Conservation (phyloP, 2,329 filamentous ascomycete genomes). For the Colletotrichum camelliae region DNA sequence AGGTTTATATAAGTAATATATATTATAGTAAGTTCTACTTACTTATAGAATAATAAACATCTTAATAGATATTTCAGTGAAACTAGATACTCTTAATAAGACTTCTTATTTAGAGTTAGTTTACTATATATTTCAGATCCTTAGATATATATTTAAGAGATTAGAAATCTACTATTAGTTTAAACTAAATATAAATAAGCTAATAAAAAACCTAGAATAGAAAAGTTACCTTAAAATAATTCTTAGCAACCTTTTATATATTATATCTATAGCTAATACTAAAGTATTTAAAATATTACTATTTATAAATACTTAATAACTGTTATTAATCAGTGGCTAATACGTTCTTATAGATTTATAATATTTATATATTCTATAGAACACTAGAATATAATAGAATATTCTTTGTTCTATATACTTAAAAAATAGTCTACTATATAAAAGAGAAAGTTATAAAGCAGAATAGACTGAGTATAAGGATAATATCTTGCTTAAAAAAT, state of each 20-base stretch:
- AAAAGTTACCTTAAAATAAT: background rate
- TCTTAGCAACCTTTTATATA: background rate
- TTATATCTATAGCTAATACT: background rate
- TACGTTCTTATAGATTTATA: background rate
- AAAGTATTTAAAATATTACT: background rate
- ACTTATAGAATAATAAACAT: background rate
- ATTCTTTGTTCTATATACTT: background rate
- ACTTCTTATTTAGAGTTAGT: background rate
- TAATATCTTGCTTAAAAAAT: background rate
- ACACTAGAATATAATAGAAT: background rate
- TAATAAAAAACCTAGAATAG: background rate
- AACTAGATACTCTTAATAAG: background rate
- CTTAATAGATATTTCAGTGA: background rate
- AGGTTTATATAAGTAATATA: background rate
- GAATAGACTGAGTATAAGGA: background rate
- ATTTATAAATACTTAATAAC: background rate
- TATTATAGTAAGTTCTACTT: background rate
- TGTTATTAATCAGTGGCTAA: background rate
- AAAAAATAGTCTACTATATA: background rate
- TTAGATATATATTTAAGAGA: background rate
- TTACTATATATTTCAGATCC: background rate
- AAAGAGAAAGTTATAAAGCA: background rate
- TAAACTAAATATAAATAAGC: background rate
- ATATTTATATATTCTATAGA: background rate
- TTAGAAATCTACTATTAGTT: background rate